These are phyloP conservation scores for Chaetomium globosum DNA, from an alignment of 2,329 filamentous ascomycete genomes.

Conservation along the genomic window DNA sequence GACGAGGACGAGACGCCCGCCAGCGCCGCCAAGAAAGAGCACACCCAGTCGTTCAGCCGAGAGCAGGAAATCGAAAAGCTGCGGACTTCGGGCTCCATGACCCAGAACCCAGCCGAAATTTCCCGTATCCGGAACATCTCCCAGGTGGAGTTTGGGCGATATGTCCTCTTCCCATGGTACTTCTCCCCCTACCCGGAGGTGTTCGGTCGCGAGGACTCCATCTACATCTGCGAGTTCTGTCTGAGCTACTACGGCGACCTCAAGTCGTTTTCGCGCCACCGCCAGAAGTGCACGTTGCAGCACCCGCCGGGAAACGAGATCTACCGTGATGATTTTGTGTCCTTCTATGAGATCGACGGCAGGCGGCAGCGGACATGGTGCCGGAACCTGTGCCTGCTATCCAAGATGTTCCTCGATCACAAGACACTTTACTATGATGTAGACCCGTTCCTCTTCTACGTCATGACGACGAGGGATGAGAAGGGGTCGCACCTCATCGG, in stretches of 20 bases:
- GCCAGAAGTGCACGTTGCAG: constrained; percentile 83
- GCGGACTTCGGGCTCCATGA: constrained; percentile 94
- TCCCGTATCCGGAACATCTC: constrained; percentile 93
- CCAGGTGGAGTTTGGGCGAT: constrained; percentile 89
- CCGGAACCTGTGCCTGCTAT: constrained; percentile 89
- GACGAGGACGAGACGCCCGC: constrained; percentile 54
- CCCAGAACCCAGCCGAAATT: constrained; percentile 95
- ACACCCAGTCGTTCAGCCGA: constrained; percentile 64
- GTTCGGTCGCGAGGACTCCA: constrained; percentile 84
- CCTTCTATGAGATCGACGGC: constrained; percentile 97
- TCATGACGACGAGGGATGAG: constrained; percentile 88
- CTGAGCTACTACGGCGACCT: constrained; percentile 84
- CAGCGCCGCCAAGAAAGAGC: constrained; percentile 45
- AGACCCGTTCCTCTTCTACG: constrained; percentile 98
- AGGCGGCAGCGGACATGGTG: constrained; percentile 94
- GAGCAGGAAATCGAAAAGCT: constrained; percentile 97
- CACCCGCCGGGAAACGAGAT: constrained; percentile 98
- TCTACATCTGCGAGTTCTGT: constrained; percentile 98
- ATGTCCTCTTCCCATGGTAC: constrained; percentile 96
- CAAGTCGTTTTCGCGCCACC: constrained; percentile 81
- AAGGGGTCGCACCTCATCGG: constrained; percentile 94
- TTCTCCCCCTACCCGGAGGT: constrained; percentile 94
- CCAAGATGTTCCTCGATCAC: constrained; percentile 95
- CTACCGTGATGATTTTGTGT: constrained; percentile 90
- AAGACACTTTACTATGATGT: constrained; percentile 99